These are phyloP conservation scores for Irpex rosettiformis DNA, from an alignment of 1,284 basidiomycete species.

Conservation along the genomic window DNA sequence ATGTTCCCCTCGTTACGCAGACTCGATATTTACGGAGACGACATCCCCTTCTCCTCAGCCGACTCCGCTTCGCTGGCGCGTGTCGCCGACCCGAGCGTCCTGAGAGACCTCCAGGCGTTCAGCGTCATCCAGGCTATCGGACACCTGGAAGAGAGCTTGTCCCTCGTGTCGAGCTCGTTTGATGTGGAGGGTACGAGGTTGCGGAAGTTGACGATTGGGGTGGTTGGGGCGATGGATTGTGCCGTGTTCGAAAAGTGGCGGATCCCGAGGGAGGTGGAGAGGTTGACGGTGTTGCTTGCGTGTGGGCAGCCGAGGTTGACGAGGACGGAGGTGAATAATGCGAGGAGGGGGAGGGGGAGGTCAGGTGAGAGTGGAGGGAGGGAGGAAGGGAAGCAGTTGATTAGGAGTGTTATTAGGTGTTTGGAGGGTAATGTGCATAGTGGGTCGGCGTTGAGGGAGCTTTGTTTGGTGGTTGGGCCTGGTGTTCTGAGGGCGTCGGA, in stretches of 20 bases:
- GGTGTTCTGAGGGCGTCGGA: not conserved
- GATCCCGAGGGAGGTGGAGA: not conserved
- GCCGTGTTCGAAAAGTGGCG: not conserved
- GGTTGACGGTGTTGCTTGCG: not conserved
- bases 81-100: not conserved
- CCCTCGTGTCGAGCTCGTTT: not conserved
- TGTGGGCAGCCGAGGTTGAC: not conserved
- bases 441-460: not conserved
- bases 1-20: conserved; percentile 7
- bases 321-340: not conserved
- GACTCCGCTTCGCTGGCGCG: not conserved
- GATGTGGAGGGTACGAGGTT: not conserved
- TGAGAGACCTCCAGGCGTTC: conserved; percentile 7
- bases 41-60: not conserved
- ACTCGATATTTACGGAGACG: conserved; percentile 10
- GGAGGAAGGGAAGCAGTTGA: too few species aligned
- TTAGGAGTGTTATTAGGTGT: not conserved
- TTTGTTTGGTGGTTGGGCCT: not conserved
- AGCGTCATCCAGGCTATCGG: not conserved
- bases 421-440: not conserved
- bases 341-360: too few species aligned
- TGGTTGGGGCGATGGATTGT: not conserved
- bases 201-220: not conserved
- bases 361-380: too few species aligned
- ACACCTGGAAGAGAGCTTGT: not conserved